Conservation (phyloP, 306 rosid genomes). For the Fragaria ananassa region DNA sequence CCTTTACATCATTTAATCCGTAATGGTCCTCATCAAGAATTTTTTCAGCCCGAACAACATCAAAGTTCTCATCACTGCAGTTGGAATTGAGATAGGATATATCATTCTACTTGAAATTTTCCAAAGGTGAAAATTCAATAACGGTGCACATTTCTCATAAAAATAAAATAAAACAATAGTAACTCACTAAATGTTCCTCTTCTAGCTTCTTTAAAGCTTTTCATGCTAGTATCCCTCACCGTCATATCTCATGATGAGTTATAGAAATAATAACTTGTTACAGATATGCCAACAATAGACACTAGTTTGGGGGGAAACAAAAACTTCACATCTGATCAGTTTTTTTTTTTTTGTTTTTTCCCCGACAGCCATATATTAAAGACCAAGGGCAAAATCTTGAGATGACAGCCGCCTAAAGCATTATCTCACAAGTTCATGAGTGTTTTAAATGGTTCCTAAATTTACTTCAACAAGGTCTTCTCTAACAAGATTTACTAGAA, state of each 20-base stretch:
- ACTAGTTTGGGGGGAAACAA: not conserved
- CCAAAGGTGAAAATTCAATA: not conserved
- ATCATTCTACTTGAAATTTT: not conserved
- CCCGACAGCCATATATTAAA: not conserved
- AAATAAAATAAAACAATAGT: not conserved
- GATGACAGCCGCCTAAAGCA: not conserved
- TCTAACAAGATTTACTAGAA: not conserved
- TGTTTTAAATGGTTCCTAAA: not conserved
- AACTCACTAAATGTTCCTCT: not conserved
- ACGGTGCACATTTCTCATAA: not conserved
- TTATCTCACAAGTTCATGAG: not conserved
- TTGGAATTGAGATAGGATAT: conserved; percentile 15
- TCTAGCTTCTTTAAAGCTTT: not conserved
- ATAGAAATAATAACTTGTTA: not conserved
- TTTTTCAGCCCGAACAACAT: conserved; percentile 79
- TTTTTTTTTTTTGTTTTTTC: not conserved
- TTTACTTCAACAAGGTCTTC: not conserved
- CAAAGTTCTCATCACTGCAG: conserved; percentile 91
- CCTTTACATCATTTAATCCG: conserved; percentile 94
- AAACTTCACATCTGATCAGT: not conserved
- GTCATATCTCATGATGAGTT: not conserved
- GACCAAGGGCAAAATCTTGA: not conserved
- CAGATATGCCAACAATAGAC: not conserved
- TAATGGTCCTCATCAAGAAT: conserved; percentile 99
- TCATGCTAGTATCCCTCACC: not conserved